Base-by-base conservation (phyloP, 179 eudicot species). In the Beta lomatogona region DNA sequence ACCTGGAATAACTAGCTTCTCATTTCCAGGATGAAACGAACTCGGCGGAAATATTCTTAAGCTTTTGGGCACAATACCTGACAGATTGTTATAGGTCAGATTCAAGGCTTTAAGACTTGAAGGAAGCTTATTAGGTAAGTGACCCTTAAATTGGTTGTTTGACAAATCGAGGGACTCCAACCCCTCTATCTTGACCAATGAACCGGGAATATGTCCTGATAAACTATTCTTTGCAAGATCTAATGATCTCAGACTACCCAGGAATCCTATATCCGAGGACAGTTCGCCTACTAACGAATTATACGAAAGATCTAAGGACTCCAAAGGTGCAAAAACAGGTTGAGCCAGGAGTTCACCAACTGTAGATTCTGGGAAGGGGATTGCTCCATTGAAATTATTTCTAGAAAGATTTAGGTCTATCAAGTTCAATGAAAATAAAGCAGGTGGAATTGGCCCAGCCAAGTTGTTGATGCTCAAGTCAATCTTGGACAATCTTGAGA, bases 1-100 rank as follows among this genome's bases (percentile, higher is more conserved):
- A 21, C 58, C 71, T n/a, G 89, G 86, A 68, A 81, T 60, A 71
- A 18, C 82, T 22, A 93, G 86, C 83, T 82, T 82, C 76, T 82
- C 82, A 79, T 95, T 95, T 77, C 99, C 99, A 25, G 99, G 98
- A 76, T 48, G 83, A 86, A 95, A 93, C 14, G 97, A 93, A 70
- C 90, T 77, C n/a, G 64, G 58, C 18, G 95, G 89, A 74, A 93
- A 95, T 2, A 73, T 80, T 50, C 71, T 80, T 84, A 92, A 88
- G 81, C 87, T 93, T 81, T 86, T 86, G 4, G 99, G 99, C 59
- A 95, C 76, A 28, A 76, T 48, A 22, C 99, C 99, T 0, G 90
- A 82, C 60, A 95, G 89, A 77, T 86, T 63, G 86, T 95, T 95
- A 81, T 85, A 77, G 28, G 99, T 87, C 77, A 95, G 84, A 79